Base-by-base conservation (phyloP, 2,329 filamentous ascomycete genomes). In the Penicillium sp. region DNA sequence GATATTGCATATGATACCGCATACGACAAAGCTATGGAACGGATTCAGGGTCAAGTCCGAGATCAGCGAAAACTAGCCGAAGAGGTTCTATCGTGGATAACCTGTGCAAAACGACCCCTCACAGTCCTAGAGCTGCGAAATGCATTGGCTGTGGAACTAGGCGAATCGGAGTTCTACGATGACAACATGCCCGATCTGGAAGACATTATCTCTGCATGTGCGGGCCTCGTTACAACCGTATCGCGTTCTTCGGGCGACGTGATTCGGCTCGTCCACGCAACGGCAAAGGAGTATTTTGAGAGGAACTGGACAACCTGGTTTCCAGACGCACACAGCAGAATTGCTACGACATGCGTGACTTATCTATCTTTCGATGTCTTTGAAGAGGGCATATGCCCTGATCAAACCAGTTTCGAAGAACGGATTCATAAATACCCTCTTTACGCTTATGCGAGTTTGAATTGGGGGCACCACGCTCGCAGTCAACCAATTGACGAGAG, bases 361-460 rank as follows among this genome's bases (percentile, higher is more conserved):
- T 51, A 51, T 51, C n/a, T 51, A 11, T 33, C 48, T 4, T 51
- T 51, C 10, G 48, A 51, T 33, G 30, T 14, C 11, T 51, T 51
- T 13, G 10, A 51, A 4, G 30, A 35, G 6, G 48, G 30, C 8
- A 33, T 51, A n/a, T 33, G n/a, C 11, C 10, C 48, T 2, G 22
- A 4, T 11, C 48, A 33, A 4, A 10, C 16, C 1, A 5, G 25
- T 13, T 35, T 51, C 11, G 48, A 51, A 35, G 8, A n/a, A 14
- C 30, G 48, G n/a, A n/a, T 51, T n/a, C 28, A 35, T 30, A 14
- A 6, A 51, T 51, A 35, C 11, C 48, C 48, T 19, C 48, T 51
- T 4, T 51, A 51, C 26, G 11, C 48, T 2, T 51, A 51, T 25
- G 28, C 48, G 0, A 22, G 28, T 33, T 13, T 35, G 14, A 51